Evolutionary conservation across 2,329 filamentous ascomycete species (phyloP), one percentile per base, ranked within the genome.

Genomic region (Fusarium goolgardi): DNA sequence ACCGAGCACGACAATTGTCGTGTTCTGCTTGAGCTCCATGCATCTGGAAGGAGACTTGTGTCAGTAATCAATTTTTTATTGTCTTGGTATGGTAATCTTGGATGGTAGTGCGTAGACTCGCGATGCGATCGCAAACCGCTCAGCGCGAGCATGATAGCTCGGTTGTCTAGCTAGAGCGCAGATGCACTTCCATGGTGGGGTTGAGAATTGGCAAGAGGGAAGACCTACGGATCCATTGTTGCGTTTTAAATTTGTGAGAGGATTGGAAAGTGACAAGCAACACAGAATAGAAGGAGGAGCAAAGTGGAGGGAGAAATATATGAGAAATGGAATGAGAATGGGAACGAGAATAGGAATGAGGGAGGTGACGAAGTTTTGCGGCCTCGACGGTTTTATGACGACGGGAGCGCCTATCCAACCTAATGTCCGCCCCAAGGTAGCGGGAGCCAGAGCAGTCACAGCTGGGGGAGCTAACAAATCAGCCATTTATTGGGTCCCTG

Each of bases 21-120:
- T 99, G 87, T 99, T 96, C 78, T 98, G 93, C 87, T 97, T 99
- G 78, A 99, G 90, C 88, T 99, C 96, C 82, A 96, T 86, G 76
- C 88, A 90, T 78, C 73, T 75, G 59, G 21, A 40, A 31, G n/a
- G 18, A 23, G 15, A 20, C 23, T 10, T 25, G 10, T 37, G 59
- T 75, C 52, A 75, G 73, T 59, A 45, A 61, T 10, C 3, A 31
- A 1, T 11, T 43, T 40, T 40, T 55, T 18, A 18, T 12, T 10
- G 5, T 43, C 23, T 65, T 55, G 40, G 43, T 27, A 59, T 12
- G 45, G 4, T 32, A 13, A 45, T 57, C 51, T 53, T 23, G 34
- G 18, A 39, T 21, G 43, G 34, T 29, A 41, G 54, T 16, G 50
- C 46, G 46, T 44, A 39, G 25, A 49, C 16, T 55, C 25, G 53